Percentiles rank a stretch among this genome's conserved stretches.
These are phyloP conservation scores for Tetrahymena thermophila DNA, from an alignment of 73 alveolate species.

Conservation along the genomic window DNA sequence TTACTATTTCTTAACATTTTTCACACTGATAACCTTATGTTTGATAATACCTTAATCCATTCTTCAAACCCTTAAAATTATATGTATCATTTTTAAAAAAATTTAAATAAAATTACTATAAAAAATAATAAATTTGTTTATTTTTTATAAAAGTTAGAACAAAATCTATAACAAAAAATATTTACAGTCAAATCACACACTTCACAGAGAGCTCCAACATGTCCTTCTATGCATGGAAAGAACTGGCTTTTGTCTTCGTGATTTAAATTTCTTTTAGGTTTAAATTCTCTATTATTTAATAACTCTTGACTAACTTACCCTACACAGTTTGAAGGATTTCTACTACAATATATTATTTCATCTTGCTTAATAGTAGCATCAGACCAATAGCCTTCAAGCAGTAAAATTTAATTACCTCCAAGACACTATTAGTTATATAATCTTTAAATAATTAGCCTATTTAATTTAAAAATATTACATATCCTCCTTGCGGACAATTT, in stretches of 20 bases:
- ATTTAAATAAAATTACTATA: no score
- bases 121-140: no score
- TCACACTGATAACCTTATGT: neutral
- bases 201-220: neutral
- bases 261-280: neutral
- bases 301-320: neutral
- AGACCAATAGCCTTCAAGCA: neutral
- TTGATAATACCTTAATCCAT: neutral
- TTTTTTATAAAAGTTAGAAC: no score
- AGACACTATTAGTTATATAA: neutral
- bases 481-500: neutral
- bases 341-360: neutral
- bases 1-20: neutral
- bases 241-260: neutral
- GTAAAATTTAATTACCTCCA: neutral
- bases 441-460: neutral
- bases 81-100: neutral
- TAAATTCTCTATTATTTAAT: neutral
- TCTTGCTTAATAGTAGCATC: neutral
- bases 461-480: neutral
- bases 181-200: neutral
- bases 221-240: neutral
- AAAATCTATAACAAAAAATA: no score
- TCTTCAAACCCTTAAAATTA: neutral
- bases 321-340: neutral